phyloP scores from a whole-genome alignment of 2,329 filamentous ascomycete species.

The Sporothrix mexicana region DNA sequence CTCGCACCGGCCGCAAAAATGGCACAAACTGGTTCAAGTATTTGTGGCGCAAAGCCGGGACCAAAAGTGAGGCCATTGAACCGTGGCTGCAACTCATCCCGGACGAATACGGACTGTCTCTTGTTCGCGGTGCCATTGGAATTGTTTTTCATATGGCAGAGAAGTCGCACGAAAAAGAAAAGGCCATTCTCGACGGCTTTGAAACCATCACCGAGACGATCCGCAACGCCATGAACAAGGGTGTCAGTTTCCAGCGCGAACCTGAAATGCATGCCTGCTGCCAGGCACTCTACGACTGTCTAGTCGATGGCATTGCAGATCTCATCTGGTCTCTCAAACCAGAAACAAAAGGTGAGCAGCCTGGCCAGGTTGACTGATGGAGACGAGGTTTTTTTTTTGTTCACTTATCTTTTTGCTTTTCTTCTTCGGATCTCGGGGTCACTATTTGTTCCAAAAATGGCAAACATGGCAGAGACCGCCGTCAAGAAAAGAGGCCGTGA shows the following conservation, averaged over 20 bases:
- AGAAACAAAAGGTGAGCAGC: constrained; percentile 14
- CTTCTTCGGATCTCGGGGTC: too few species aligned
- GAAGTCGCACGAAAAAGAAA: constrained; percentile 27
- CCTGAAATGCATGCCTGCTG: constrained; percentile 31
- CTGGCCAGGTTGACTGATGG: neutral
- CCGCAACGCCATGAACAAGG: constrained; percentile 30
- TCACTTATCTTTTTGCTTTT: neutral
- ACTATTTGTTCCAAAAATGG: neutral
- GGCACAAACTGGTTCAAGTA: constrained; percentile 26
- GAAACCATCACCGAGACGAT: constrained; percentile 32
- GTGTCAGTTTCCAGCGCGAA: constrained; percentile 19
- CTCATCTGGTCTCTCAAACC: constrained; percentile 30
- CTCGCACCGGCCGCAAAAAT: neutral
- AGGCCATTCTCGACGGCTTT: constrained; percentile 29
- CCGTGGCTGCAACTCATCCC: constrained; percentile 33
- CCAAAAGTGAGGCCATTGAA: constrained; percentile 26
- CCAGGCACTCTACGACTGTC: constrained; percentile 30
- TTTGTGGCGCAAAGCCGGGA: constrained; percentile 32
- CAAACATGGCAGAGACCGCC: neutral
- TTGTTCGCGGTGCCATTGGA: constrained; percentile 31
- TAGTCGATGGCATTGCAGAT: constrained; percentile 25
- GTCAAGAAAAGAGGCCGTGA: neutral
- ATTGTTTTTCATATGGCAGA: constrained; percentile 34
- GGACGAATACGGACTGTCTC: constrained; percentile 31
- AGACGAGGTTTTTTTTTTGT: neutral